Percentiles rank a stretch among this genome's conserved stretches.
These are phyloP conservation scores for Globisporangium apiculatum DNA, from an alignment of 352 stramenopile species.

Conservation along the genomic window DNA sequence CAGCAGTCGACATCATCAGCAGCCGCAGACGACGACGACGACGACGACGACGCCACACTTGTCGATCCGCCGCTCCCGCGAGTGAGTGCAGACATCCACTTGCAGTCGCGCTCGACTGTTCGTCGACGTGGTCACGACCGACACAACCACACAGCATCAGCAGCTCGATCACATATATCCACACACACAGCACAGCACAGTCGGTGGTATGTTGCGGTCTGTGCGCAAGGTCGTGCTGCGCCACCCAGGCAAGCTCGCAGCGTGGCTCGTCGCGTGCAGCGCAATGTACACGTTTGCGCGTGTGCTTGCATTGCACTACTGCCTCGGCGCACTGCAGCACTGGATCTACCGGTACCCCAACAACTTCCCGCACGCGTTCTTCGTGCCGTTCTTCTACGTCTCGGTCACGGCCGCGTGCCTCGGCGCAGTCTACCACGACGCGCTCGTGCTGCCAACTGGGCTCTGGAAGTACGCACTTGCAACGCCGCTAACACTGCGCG, in stretches of 20 bases:
- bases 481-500: slow-evolving; percentile 50
- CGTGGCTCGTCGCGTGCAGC: slow-evolving; percentile 40
- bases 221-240: slow-evolving; percentile 56
- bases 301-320: slow-evolving; percentile 52
- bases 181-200: too few species aligned
- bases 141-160: too few species aligned
- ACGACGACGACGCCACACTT: too few species aligned
- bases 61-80: too few species aligned
- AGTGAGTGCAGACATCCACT: too few species aligned
- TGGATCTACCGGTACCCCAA: slow-evolving; percentile 44
- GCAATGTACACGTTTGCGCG: slow-evolving; percentile 63
- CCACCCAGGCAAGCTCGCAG: slow-evolving; percentile 46
- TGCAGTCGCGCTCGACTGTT: too few species aligned
- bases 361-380: slow-evolving; percentile 48
- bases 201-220: slow-evolving; percentile 11
- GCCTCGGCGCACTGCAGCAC: slow-evolving; percentile 35
- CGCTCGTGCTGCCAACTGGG: slow-evolving; percentile 16
- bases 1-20: too few species aligned
- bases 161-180: too few species aligned
- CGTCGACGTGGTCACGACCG: too few species aligned
- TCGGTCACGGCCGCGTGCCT: slow-evolving; percentile 26
- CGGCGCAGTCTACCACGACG: slow-evolving; percentile 39
- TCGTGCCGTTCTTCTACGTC: slow-evolving; percentile 49
- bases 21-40: too few species aligned
- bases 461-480: slow-evolving; percentile 62